These are phyloP conservation scores for Xylariales sp. DNA, from an alignment of 2,329 filamentous ascomycete genomes.

Conservation along the genomic window DNA sequence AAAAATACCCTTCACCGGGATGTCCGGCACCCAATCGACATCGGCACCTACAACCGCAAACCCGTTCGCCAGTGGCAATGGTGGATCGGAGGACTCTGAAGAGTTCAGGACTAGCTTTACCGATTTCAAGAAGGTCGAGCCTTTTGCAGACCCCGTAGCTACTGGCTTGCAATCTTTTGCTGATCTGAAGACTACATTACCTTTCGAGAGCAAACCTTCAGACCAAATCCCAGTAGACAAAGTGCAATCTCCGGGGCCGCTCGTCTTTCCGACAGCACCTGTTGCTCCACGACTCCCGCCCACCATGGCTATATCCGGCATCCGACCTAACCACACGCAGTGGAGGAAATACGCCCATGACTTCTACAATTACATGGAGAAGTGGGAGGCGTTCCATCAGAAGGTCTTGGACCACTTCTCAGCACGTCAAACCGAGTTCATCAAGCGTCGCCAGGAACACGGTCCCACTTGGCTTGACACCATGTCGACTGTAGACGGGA, in stretches of 20 bases:
- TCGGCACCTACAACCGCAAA: slow-evolving; percentile 14
- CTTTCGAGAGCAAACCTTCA: slow-evolving; percentile 50
- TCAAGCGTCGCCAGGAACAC: slow-evolving; percentile 33
- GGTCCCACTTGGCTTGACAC: slow-evolving; percentile 41
- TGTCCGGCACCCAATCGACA: slow-evolving; percentile 14
- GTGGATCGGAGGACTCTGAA: slow-evolving; percentile 52
- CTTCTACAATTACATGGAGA: slow-evolving; percentile 49
- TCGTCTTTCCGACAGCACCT: slow-evolving; percentile 46
- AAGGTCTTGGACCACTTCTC: slow-evolving; percentile 53
- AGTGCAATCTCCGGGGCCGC: slow-evolving; percentile 26
- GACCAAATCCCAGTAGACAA: slow-evolving; percentile 32
- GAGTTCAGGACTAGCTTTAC: slow-evolving; percentile 50
- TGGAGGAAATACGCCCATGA: slow-evolving; percentile 49
- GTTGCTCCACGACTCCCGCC: slow-evolving; percentile 43
- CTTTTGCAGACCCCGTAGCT: slow-evolving; percentile 40
- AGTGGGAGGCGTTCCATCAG: slow-evolving; percentile 47
- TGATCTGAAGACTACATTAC: slow-evolving; percentile 52
- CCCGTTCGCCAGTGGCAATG: slow-evolving; percentile 29
- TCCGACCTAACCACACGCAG: slow-evolving; percentile 36
- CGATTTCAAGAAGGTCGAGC: slow-evolving; percentile 53
- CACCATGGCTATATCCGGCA: slow-evolving; percentile 35
- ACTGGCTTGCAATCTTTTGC: slow-evolving; percentile 48
- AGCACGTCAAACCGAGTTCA: slow-evolving; percentile 42
- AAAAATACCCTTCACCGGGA: slow-evolving; percentile 18
- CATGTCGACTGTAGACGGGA: slow-evolving; percentile 32